Conservation (phyloP, 202 grass and related monocot species). For the Hordeum pubiflorum region DNA sequence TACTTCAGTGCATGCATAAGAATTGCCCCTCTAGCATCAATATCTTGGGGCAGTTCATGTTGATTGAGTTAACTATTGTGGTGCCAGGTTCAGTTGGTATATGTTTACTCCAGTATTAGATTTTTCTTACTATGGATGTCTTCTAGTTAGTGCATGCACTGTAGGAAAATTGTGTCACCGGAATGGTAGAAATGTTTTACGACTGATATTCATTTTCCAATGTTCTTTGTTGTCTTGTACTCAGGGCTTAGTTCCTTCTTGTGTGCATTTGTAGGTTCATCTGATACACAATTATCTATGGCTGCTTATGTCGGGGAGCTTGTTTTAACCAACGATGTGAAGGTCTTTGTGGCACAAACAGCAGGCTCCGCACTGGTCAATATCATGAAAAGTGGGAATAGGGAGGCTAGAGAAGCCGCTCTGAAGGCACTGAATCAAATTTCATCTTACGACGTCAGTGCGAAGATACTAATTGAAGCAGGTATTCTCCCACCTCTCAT, state of each 20-base stretch:
- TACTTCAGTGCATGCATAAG: not conserved
- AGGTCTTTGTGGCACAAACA: conserved; percentile 72
- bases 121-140: not conserved
- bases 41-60: not conserved
- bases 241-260: not conserved
- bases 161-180: not conserved
- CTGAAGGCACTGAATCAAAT: conserved; percentile 93
- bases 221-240: conserved; percentile 4
- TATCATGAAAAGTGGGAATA: conserved; percentile 78
- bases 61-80: not conserved
- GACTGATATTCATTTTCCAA: not conserved
- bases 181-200: not conserved
- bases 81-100: not conserved
- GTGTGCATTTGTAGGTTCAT: conserved; percentile 54
- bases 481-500: conserved; percentile 86
- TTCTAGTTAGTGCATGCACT: not conserved
- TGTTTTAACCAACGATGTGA: conserved; percentile 88
- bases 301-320: conserved; percentile 84
- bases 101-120: not conserved
- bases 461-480: conserved; percentile 84
- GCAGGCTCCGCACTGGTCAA: conserved; percentile 73
- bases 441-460: conserved; percentile 82
- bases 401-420: conserved; percentile 69
- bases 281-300: conserved; percentile 71
- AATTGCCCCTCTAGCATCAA: not conserved